Percentiles rank a stretch among this genome's conserved stretches.
Evolutionary conservation across 2,329 filamentous ascomycete genomes (phyloP).

Genomic region (Gyromitra esculenta): DNA sequence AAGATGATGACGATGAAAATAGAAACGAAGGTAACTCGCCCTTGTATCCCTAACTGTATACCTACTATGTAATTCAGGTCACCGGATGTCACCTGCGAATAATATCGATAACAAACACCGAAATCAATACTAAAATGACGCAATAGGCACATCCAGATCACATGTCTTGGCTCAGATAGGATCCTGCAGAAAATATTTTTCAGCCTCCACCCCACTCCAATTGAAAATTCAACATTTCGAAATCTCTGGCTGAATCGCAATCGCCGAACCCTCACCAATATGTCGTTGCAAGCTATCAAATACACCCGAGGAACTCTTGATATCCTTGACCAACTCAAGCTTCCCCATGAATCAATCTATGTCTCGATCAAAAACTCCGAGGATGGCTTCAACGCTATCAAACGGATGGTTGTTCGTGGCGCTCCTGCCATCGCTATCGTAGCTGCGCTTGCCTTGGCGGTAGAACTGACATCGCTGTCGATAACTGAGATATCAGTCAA

Average conservation of each 20-base stretch:
- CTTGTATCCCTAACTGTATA: neutral
- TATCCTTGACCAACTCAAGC: constrained; percentile 83
- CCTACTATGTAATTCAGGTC: neutral
- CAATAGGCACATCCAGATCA: neutral
- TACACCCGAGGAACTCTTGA: constrained; percentile 75
- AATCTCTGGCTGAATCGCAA: neutral
- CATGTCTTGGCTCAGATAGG: constrained; percentile 20
- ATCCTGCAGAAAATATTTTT: constrained; percentile 1
- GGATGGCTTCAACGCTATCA: constrained; percentile 84
- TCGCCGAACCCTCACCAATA: constrained; percentile 3
- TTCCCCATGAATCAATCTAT: constrained; percentile 83
- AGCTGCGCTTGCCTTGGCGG: constrained; percentile 86
- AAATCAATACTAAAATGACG: neutral
- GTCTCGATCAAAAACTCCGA: constrained; percentile 75
- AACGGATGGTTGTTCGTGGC: constrained; percentile 79
- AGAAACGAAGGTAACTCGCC: neutral
- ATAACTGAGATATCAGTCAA: constrained; percentile 62
- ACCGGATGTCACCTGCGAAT: neutral
- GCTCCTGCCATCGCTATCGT: constrained; percentile 98
- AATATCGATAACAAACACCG: neutral
- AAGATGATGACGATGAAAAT: no score
- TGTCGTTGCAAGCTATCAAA: constrained; percentile 75
- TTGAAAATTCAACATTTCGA: neutral
- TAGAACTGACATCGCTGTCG: constrained; percentile 75
- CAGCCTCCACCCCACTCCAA: neutral